phyloP scores from a whole-genome alignment of 768 basidiomycete species.

The Lactarius tabidus region DNA sequence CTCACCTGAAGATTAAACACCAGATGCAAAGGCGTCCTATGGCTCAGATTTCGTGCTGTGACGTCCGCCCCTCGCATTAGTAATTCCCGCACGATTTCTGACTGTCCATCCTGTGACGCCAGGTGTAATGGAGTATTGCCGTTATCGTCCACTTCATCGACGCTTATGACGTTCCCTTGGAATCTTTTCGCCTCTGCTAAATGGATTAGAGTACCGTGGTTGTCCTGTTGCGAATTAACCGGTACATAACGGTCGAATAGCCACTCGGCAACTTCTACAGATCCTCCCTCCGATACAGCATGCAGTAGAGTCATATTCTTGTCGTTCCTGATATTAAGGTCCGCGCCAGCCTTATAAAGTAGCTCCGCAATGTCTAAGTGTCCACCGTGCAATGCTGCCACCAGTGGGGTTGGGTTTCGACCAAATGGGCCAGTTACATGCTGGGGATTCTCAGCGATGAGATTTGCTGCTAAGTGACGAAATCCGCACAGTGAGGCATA shows the following conservation, averaged over 20 bases:
- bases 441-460: neutral
- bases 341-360: neutral
- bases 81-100: neutral
- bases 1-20: neutral
- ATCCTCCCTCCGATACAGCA: neutral
- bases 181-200: neutral
- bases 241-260: neutral
- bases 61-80: neutral
- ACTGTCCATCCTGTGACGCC: neutral
- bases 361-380: neutral
- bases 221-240: neutral
- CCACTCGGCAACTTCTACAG: neutral
- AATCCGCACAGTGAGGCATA: neutral
- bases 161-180: neutral
- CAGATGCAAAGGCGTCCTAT: neutral
- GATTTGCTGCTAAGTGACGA: neutral
- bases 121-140: neutral
- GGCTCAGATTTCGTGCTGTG: neutral
- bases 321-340: neutral
- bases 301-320: neutral
- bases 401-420: neutral
- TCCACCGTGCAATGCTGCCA: neutral
- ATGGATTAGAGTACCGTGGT: neutral
- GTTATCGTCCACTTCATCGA: neutral
- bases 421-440: neutral